Evolutionary conservation across 139 green algal species (phyloP).

Genomic region (Pleodorina starrii): DNA sequence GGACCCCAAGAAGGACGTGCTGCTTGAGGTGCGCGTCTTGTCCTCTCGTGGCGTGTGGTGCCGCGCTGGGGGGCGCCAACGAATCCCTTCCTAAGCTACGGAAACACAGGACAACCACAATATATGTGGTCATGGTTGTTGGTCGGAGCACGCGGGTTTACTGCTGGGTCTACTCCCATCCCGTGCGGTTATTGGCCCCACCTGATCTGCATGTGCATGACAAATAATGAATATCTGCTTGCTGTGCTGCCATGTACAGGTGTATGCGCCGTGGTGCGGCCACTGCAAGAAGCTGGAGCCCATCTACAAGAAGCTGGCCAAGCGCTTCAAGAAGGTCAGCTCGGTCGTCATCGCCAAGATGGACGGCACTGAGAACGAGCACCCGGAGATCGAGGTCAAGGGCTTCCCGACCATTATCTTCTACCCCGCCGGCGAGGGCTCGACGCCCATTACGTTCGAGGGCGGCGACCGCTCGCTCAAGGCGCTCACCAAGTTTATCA

Average conservation of each 20-base stretch:
- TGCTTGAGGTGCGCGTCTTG: slow-evolving; percentile 70
- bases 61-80: no score
- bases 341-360: slow-evolving; percentile 85
- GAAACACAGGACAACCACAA: no score
- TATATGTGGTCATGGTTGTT: not conserved
- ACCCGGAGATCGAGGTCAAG: slow-evolving; percentile 75
- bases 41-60: no score
- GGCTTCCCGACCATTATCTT: slow-evolving; percentile 83
- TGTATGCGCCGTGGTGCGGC: slow-evolving; percentile 94
- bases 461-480: slow-evolving; percentile 69
- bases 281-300: slow-evolving; percentile 91
- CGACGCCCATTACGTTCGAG: slow-evolving; percentile 59
- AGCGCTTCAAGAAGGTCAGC: slow-evolving; percentile 79
- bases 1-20: slow-evolving; percentile 79
- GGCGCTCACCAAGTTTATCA: slow-evolving; percentile 83
- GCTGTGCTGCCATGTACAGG: not conserved
- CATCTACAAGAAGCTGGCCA: slow-evolving; percentile 89
- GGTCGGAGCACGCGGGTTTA: not conserved
- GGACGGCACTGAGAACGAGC: slow-evolving; percentile 87
- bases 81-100: no score
- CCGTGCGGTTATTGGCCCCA: no score
- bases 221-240: no score
- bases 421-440: slow-evolving; percentile 67
- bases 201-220: not conserved
- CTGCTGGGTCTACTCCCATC: not conserved